A percentile compares a stretch with the other conserved stretches of the same genome.
Evolutionary conservation across 257 asterid species (phyloP).

Genomic region (Plantago ovata): DNA sequence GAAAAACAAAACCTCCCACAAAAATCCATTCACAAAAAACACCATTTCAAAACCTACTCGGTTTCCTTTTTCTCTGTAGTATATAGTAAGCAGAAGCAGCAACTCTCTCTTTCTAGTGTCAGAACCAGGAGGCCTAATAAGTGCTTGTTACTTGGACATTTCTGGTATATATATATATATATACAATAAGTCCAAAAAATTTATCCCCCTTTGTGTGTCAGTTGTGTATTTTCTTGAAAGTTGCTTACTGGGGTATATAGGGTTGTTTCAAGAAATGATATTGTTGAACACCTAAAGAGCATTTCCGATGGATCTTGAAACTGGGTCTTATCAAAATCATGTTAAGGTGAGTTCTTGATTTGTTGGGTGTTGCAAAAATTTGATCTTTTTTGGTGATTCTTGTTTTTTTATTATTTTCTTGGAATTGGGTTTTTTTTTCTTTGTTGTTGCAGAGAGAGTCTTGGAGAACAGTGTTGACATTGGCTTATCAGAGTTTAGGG

Average conservation of each 20-base stretch:
- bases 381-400: neutral
- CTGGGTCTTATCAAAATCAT: slow-evolving; percentile 46
- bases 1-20: slow-evolving; percentile 3
- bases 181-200: slow-evolving; percentile 25
- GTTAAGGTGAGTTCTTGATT: slow-evolving; percentile 49
- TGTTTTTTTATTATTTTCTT: neutral
- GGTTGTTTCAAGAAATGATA: slow-evolving; percentile 33
- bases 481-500: slow-evolving; percentile 89
- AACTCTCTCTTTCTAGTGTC: slow-evolving; percentile 25
- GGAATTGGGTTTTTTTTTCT: slow-evolving; percentile 13
- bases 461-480: slow-evolving; percentile 69
- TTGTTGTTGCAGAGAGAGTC: slow-evolving; percentile 91
- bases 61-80: neutral
- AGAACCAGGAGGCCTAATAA: neutral
- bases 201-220: slow-evolving; percentile 20
- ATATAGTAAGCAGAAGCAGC: neutral
- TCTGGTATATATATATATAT: slow-evolving; percentile 31
- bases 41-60: slow-evolving; percentile 18
- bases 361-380: slow-evolving; percentile 8
- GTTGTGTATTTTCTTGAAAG: slow-evolving; percentile 18
- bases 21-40: slow-evolving; percentile 14
- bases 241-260: slow-evolving; percentile 30
- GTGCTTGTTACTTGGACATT: slow-evolving; percentile 24
- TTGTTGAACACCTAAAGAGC: slow-evolving; percentile 38
- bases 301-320: slow-evolving; percentile 71